These are phyloP conservation scores for Stagonosporopsis rhizophila DNA, from an alignment of 2,329 filamentous ascomycete genomes.

Conservation along the genomic window DNA sequence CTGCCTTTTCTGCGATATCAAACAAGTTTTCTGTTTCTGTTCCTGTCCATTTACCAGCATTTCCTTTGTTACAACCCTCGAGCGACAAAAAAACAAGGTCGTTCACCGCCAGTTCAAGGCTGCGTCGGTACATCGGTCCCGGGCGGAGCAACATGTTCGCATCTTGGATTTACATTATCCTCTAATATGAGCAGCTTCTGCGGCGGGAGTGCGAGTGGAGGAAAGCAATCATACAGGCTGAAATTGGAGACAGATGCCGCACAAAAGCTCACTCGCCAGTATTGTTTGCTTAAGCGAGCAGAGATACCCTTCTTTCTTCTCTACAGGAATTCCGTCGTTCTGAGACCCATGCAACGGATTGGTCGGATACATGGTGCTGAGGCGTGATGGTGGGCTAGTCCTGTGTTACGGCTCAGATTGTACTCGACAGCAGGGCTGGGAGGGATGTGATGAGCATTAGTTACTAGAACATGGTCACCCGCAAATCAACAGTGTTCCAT, in stretches of 20 bases:
- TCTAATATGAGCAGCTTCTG: conserved; percentile 45
- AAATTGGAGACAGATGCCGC: conserved; percentile 46
- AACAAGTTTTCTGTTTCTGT: conserved; percentile 30
- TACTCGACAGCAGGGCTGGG: conserved; percentile 43
- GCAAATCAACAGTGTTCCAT: conserved; percentile 35
- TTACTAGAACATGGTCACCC: conserved; percentile 42
- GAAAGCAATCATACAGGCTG: conserved; percentile 37
- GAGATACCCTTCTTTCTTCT: conserved; percentile 49
- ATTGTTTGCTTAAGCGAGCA: conserved; percentile 46
- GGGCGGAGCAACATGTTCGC: conserved; percentile 25
- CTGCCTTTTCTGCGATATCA: conserved; percentile 42
- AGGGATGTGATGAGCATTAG: conserved; percentile 44
- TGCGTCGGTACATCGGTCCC: conserved; percentile 24
- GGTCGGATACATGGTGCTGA: conserved; percentile 25
- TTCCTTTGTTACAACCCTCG: conserved; percentile 45
- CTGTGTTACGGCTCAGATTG: conserved; percentile 39
- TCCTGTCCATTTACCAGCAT: conserved; percentile 39
- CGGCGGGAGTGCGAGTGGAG: conserved; percentile 31
- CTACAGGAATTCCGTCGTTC: conserved; percentile 13
- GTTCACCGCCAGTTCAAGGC: conserved; percentile 19
- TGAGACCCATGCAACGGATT: conserved; percentile 19
- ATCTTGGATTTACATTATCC: conserved; percentile 32
- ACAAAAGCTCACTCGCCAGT: conserved; percentile 44
- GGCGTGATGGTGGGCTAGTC: conserved; percentile 23
- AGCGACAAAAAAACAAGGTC: conserved; percentile 35